Evolutionary conservation across 1,284 basidiomycete genomes (phyloP).

Genomic region (Marasmius fiardii): DNA sequence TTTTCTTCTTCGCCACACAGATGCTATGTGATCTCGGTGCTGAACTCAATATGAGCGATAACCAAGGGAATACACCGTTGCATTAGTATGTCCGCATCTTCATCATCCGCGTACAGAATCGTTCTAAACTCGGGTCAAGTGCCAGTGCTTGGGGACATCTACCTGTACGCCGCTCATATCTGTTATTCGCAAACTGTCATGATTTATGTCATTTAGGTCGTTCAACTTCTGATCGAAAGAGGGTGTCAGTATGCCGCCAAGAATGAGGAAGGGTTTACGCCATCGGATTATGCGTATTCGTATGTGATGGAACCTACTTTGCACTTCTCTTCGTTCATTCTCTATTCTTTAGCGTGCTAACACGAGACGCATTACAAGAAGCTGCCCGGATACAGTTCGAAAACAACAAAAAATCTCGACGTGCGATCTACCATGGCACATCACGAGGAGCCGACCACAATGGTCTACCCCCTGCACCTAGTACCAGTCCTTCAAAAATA

Average conservation of each 20-base stretch:
- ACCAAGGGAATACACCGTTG: slow-evolving; percentile 88
- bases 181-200: slow-evolving; percentile 13
- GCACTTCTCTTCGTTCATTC: slow-evolving; percentile 10
- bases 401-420: slow-evolving; percentile 69
- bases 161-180: slow-evolving; percentile 44
- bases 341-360: slow-evolving; percentile 48
- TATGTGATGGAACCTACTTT: slow-evolving; percentile 35
- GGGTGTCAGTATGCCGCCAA: slow-evolving; percentile 80
- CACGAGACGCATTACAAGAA: slow-evolving; percentile 71
- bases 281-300: slow-evolving; percentile 92
- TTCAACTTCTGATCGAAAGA: slow-evolving; percentile 84
- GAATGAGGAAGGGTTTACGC: slow-evolving; percentile 89
- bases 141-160: slow-evolving; percentile 85
- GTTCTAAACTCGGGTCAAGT: slow-evolving; percentile 35
- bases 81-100: slow-evolving; percentile 70
- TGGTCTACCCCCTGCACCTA: slow-evolving; percentile 31
- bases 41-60: slow-evolving; percentile 84
- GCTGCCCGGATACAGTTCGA: slow-evolving; percentile 74
- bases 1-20: slow-evolving; percentile 33
- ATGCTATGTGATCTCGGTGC: slow-evolving; percentile 88
- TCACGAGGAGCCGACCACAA: slow-evolving; percentile 60
- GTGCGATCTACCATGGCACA: slow-evolving; percentile 65
- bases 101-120: slow-evolving; percentile 5
- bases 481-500: slow-evolving; percentile 38
- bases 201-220: slow-evolving; percentile 46